Evolutionary conservation across 306 rosid genomes (phyloP), one percentile per base, ranked within the genome.

Genomic region (Leucaena leucocephala): DNA sequence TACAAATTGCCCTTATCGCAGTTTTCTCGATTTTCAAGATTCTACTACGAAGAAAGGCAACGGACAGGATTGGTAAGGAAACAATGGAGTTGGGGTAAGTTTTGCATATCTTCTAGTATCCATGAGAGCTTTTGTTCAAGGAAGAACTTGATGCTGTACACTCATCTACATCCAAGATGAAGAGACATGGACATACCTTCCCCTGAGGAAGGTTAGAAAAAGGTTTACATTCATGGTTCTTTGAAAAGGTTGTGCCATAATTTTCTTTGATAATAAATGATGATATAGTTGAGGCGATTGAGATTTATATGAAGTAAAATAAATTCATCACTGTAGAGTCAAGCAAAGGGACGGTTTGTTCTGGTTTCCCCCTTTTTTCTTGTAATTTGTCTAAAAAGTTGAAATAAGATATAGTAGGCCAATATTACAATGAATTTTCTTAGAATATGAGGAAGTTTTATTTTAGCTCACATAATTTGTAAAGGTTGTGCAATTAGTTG

Each of bases 1-100:
- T 91, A 81, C 98, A 88, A 75, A 86, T 95, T 72, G 91, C 91
- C 49, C 76, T 91, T 79, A 81, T 90, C 65, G 91, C 89, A 0
- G 86, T 84, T 75, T 88, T 86, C 84, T 89, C 98, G 19, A 77
- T 92, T 78, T 81, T 95, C 63, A 89, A 90, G 15, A 21, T 58
- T 75, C 83, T 82, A 43, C 65, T 83, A 8, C 81, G 85, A 52
- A 86, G 89, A 76, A 87, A 79, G 87, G 81, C 61, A 43, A 74
- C 44, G 4, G 71, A 77, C 74, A 82, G 70, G 57, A 34, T 3
- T 45, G 71, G 71, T 61, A 67, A 58, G 82, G 86, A 86, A 19
- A 21, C 34, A 57, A 57, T 8, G 34, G 63, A 21, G 34, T 5
- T 19, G 34, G 33, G 81, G 63, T 76, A 72, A 82, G 73, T 35